Conservation (phyloP, 768 basidiomycete species). For the Auriscalpium vulgare region DNA sequence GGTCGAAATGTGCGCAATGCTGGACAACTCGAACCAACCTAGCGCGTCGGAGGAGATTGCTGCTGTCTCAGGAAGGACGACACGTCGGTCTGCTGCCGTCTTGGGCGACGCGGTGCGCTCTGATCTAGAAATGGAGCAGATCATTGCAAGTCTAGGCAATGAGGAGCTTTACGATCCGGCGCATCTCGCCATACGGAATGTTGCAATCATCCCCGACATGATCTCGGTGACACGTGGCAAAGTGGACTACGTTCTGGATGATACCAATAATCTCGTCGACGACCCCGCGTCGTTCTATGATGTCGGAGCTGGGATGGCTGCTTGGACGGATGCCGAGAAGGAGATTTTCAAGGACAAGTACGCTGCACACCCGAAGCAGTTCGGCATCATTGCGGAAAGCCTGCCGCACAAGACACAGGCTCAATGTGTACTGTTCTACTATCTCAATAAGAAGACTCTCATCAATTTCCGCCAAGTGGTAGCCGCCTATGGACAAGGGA, state of each 20-base stretch:
- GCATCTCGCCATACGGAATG: constrained; percentile 76
- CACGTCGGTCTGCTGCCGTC: constrained; percentile 61
- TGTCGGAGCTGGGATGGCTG: constrained; percentile 61
- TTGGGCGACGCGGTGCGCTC: constrained; percentile 88
- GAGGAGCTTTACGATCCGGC: constrained; percentile 92
- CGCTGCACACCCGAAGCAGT: constrained; percentile 85
- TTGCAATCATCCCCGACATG: constrained; percentile 90
- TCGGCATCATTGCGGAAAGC: constrained; percentile 80
- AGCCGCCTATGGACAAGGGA: constrained; percentile 55
- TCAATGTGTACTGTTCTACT: constrained; percentile 92
- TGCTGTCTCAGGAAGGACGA: constrained; percentile 43
- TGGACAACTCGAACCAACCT: constrained; percentile 49
- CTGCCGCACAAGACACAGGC: constrained; percentile 79
- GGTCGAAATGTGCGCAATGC: constrained; percentile 57
- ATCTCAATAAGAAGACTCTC: constrained; percentile 83
- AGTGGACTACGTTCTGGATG: constrained; percentile 64
- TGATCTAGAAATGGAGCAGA: constrained; percentile 95
- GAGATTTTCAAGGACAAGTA: constrained; percentile 72
- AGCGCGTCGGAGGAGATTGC: constrained; percentile 30
- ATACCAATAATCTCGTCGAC: constrained; percentile 74
- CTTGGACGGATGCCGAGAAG: constrained; percentile 87
- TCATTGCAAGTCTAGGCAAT: constrained; percentile 87
- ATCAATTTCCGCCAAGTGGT: constrained; percentile 82
- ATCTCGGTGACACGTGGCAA: constrained; percentile 56
- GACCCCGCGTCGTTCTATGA: constrained; percentile 76